These are phyloP conservation scores for Carex cristatella DNA, from an alignment of 176 grass and related monocot genomes.

Conservation along the genomic window DNA sequence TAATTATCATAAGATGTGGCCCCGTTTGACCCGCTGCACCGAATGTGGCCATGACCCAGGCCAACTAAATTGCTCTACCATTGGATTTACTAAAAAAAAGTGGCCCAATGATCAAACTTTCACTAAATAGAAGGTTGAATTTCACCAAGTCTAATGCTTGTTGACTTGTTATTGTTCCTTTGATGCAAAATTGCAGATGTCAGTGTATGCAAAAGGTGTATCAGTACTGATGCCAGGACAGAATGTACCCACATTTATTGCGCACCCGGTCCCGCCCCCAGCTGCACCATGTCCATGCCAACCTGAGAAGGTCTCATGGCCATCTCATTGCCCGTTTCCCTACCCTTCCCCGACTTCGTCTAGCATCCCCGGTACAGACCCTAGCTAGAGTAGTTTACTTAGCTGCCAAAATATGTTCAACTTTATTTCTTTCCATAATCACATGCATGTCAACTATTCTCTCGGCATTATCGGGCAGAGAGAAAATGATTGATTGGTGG, in stretches of 20 bases:
- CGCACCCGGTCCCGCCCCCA: conserved; percentile 48
- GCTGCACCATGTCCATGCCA: conserved; percentile 48
- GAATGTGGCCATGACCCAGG: background rate
- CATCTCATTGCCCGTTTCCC: conserved; percentile 44
- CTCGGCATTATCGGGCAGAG: background rate
- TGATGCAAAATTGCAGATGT: conserved; percentile 43
- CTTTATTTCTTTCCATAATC: background rate
- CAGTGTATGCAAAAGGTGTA: conserved; percentile 76
- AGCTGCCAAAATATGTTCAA: background rate
- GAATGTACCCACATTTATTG: conserved; percentile 69
- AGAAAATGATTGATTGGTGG: background rate
- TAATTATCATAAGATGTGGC: background rate
- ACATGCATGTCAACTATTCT: background rate
- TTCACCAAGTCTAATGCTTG: background rate
- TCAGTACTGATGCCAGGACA: conserved; percentile 94
- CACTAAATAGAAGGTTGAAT: background rate
- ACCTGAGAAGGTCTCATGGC: conserved; percentile 66
- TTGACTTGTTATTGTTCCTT: background rate
- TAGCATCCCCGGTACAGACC: background rate
- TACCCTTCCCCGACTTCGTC: conserved; percentile 19
- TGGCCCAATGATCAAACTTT: too few species aligned
- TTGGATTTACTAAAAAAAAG: background rate
- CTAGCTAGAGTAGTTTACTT: conserved; percentile 29
- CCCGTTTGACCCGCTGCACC: background rate
- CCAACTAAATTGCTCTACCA: background rate